Conservation (phyloP, 148 eudicot species). For the Rhododendron mucronatum region DNA sequence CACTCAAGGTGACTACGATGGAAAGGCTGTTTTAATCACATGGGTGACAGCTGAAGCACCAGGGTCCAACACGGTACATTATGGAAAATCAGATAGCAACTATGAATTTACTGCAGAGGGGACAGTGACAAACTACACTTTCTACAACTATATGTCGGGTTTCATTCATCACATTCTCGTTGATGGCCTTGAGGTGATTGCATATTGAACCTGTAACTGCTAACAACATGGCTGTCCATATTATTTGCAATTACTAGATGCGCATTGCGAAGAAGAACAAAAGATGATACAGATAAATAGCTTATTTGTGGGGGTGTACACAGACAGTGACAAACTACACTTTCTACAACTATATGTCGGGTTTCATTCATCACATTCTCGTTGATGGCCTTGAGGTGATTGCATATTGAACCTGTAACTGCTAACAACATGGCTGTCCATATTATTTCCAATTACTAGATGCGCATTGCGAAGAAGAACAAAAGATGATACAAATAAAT, state of each 20-base stretch:
- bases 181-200: constrained; percentile 67
- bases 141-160: constrained; percentile 76
- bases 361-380: constrained; percentile 81
- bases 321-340: constrained; percentile 63
- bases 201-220: not conserved
- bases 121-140: constrained; percentile 63
- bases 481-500: not conserved
- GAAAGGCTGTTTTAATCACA: constrained; percentile 81
- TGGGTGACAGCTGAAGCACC: constrained; percentile 92
- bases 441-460: not conserved
- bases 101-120: constrained; percentile 59
- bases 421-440: not conserved
- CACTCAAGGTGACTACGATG: constrained; percentile 97
- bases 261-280: not conserved
- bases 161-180: constrained; percentile 80
- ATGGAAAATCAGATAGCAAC: constrained; percentile 64
- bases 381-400: constrained; percentile 74
- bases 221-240: not conserved
- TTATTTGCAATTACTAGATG: not conserved
- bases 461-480: not conserved
- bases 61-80: constrained; percentile 65
- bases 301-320: not conserved
- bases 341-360: constrained; percentile 74
- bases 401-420: not conserved
- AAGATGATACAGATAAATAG: not conserved